Percentiles rank a stretch among this genome's conserved stretches.
Evolutionary conservation across 2,329 filamentous ascomycete species (phyloP).

Genomic region (Colletotrichum ledebouriae): DNA sequence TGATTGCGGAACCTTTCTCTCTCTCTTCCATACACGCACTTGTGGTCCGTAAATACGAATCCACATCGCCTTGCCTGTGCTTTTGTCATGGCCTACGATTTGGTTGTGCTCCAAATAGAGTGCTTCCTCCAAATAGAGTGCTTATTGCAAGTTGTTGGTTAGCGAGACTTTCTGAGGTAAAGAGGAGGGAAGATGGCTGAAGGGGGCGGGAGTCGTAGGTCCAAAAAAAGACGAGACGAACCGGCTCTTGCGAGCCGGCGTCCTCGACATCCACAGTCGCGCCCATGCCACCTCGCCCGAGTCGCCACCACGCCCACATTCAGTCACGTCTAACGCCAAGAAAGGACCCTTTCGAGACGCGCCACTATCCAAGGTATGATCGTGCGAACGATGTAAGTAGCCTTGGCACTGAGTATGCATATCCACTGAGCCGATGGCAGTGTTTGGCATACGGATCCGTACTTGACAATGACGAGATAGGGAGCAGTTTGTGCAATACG

Average conservation of each 20-base stretch:
- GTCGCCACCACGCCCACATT: slow-evolving; percentile 1
- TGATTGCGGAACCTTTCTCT: too few species aligned
- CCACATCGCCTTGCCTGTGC: slow-evolving; percentile 24
- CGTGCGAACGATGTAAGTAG: slow-evolving; percentile 11
- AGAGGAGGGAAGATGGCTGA: slow-evolving; percentile 18
- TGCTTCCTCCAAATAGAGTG: too few species aligned
- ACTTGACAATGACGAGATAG: not conserved
- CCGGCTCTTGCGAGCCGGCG: not conserved
- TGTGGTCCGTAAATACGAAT: slow-evolving; percentile 1
- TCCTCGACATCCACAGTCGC: slow-evolving; percentile 5
- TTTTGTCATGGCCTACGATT: not conserved
- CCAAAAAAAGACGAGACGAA: slow-evolving; percentile 21
- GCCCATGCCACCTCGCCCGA: slow-evolving; percentile 3
- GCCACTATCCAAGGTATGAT: slow-evolving; percentile 5
- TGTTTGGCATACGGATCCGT: not conserved
- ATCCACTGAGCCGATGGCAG: too few species aligned
- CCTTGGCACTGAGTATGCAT: not conserved
- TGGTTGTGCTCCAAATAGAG: slow-evolving; percentile 9
- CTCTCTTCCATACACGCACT: not conserved
- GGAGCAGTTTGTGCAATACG: slow-evolving; percentile 8
- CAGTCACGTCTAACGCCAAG: not conserved
- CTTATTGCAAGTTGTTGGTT: not conserved
- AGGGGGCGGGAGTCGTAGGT: slow-evolving; percentile 6
- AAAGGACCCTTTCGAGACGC: not conserved
- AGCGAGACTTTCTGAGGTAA: too few species aligned